Evolutionary conservation across 805 yeast genomes (phyloP), one percentile per base, ranked within the genome.

Genomic region (Zygosaccharomyces gambellarensis): DNA sequence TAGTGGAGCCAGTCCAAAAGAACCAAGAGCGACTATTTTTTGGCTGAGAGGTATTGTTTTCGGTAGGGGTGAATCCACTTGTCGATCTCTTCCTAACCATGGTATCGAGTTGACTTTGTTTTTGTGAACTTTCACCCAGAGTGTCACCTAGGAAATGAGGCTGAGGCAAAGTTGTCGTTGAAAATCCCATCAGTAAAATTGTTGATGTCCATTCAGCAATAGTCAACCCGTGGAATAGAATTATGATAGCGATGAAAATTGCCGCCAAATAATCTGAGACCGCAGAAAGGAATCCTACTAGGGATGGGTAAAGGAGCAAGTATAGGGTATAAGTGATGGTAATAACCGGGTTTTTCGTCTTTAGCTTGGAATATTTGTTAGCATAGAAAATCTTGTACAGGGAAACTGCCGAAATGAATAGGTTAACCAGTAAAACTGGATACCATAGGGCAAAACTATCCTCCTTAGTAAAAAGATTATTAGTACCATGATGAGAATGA

Each of bases 131-230:
- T 36, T 51, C 42, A 3, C 45, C 51, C 2, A 41, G 47, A 36
- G 52, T 43, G 6, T 54, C 54, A 32, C 55, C 50, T 11, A 61
- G 28, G 31, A 66, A 43, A 8, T 59, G 48, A 10, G 61, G 49
- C 1, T 54, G 54, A 5, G 67, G 58, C 22, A 66, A 39, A 5
- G 62, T 48, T 1, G 64, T 58, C 1, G 69, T 63, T 3, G 69
- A 65, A 36, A 65, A 65, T n/a, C 71, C 71, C 51, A 65, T 45
- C 17, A 67, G 49, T 39, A 67, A 45, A 19, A 67, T 62, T 1
- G 69, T 65, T 3, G 68, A 63, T 5, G 69, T 63, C 69, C 70
- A 65, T 51, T 64, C 62, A 1, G 64, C 70, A 45, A 67, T 64
- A 9, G 60, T 64, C 6, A 60, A 39, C 10, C 71, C 71, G 55